Conservation (phyloP, 225 moss, liverwort and hornwort species). For the Climacium dendroides region DNA sequence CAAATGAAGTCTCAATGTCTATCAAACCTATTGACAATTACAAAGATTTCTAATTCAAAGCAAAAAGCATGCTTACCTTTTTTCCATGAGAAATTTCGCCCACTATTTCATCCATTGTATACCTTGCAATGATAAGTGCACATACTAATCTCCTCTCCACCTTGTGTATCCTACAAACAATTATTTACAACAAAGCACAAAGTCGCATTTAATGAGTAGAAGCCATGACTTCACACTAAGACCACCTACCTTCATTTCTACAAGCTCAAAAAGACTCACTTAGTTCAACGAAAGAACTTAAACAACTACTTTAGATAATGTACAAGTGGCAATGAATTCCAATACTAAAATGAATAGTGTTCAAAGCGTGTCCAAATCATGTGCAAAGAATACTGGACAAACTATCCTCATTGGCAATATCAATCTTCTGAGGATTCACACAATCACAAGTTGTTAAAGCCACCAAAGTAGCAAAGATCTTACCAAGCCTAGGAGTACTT, state of each 20-base stretch:
- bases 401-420: no score
- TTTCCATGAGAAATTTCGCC: no score
- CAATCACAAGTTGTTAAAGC: no score
- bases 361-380: no score
- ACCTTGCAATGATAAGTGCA: no score
- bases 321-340: not conserved
- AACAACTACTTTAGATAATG: rapidly evolving
- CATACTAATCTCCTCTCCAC: not conserved
- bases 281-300: not conserved
- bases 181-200: rapidly evolving
- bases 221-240: not conserved
- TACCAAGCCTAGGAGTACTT: no score
- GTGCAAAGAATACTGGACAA: no score
- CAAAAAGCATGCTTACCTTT: not conserved
- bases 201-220: rapidly evolving
- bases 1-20: not conserved
- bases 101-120: no score
- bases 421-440: no score
- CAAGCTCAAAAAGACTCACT: not conserved
- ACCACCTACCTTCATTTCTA: no score
- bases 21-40: not conserved
- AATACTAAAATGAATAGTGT: rapidly evolving
- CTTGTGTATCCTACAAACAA: not conserved
- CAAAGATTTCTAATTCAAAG: not conserved
- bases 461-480: no score